A percentile compares a stretch with the other conserved stretches of the same genome.
phyloP scores from a whole-genome alignment of 257 asterid genomes.

The Rauvolfia tetraphylla region DNA sequence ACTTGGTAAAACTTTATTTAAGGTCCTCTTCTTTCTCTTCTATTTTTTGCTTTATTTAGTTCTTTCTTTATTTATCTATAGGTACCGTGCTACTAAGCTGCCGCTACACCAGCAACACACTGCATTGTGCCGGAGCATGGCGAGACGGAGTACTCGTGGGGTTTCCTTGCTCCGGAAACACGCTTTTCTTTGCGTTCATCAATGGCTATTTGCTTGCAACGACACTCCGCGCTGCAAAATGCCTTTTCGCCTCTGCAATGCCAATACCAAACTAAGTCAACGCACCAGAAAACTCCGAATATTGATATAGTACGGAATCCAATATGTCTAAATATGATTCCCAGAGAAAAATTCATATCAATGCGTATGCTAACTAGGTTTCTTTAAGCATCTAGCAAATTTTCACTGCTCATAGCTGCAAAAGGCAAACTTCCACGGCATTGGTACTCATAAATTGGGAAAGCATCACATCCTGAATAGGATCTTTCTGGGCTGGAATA shows the following conservation, averaged over 20 bases:
- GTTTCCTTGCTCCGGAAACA: slow-evolving; percentile 32
- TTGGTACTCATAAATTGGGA: not conserved
- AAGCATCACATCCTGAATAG: not conserved
- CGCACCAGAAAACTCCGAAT: too few relatives aligned
- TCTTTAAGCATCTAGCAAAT: too few relatives aligned
- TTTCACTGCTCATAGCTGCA: too few relatives aligned
- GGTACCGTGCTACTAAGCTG: slow-evolving; percentile 32
- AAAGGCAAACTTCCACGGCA: too few relatives aligned
- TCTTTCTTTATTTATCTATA: slow-evolving; percentile 1
- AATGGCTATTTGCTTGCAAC: slow-evolving; percentile 52
- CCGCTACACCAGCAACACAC: slow-evolving; percentile 53
- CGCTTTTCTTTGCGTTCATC: slow-evolving; percentile 67
- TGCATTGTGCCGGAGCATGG: slow-evolving; percentile 54
- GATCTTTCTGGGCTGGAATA: not conserved
- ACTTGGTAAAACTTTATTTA: not conserved
- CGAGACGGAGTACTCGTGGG: slow-evolving; percentile 45
- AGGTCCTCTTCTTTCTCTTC: not conserved
- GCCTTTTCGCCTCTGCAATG: slow-evolving; percentile 80
- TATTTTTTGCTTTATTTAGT: not conserved
- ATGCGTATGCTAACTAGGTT: too few relatives aligned
- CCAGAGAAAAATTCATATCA: not conserved
- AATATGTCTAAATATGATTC: not conserved
- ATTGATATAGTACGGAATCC: too few relatives aligned
- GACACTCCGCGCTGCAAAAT: slow-evolving; percentile 79
- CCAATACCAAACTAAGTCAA: not conserved